phyloP scores from a whole-genome alignment of 495 filamentous ascomycete species.

The Thermothielavioides terrestris region DNA sequence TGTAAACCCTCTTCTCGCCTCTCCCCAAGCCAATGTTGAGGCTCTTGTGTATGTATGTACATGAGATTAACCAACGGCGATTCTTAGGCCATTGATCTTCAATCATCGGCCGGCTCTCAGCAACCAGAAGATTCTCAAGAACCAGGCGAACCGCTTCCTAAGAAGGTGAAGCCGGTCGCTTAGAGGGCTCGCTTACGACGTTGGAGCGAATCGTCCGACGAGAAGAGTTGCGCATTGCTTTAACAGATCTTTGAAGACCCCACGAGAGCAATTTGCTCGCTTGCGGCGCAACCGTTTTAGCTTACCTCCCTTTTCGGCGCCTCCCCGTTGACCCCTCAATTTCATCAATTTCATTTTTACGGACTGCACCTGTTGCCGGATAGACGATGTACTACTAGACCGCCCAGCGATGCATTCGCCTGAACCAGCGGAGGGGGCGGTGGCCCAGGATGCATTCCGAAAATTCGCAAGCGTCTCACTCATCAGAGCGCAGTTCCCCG shows the following conservation, averaged over 20 bases:
- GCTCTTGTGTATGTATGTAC: neutral
- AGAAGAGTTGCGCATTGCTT: too few species aligned
- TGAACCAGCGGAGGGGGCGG: neutral
- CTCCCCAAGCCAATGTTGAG: neutral
- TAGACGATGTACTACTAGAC: neutral
- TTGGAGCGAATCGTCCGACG: too few species aligned
- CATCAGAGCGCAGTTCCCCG: neutral
- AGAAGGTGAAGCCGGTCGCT: too few species aligned
- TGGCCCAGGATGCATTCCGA: neutral
- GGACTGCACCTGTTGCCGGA: neutral
- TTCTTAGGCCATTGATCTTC: too few species aligned
- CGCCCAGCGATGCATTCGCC: neutral
- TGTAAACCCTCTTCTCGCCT: slow-evolving; percentile 19
- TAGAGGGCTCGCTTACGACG: too few species aligned
- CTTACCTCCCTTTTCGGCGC: too few species aligned
- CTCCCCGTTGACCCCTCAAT: too few species aligned
- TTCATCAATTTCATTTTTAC: neutral
- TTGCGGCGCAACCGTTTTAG: too few species aligned
- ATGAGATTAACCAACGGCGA: neutral
- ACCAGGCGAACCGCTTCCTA: too few species aligned
- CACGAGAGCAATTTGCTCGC: too few species aligned
- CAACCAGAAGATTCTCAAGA: too few species aligned
- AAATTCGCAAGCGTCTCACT: neutral
- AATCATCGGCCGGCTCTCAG: neutral
- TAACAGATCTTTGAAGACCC: too few species aligned